Conservation (phyloP, 169 alveolate genomes). For the Cyclospora cayetanensis region DNA sequence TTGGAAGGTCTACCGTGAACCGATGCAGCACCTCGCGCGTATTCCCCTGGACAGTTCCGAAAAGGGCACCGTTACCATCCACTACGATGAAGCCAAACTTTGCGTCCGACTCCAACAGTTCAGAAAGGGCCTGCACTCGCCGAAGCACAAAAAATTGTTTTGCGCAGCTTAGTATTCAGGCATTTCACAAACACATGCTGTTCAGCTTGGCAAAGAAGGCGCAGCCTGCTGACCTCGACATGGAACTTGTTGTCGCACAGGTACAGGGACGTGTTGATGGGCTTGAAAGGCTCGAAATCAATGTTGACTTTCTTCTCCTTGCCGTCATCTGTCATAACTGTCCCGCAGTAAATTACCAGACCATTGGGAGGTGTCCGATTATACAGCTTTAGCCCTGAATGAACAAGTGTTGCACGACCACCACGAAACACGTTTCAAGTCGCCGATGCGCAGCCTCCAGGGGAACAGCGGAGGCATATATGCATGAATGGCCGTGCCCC, state of each 20-base stretch:
- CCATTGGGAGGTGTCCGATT: constrained; percentile 98
- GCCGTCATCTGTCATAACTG: constrained; percentile 96
- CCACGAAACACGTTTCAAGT: neutral
- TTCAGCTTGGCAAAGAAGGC: too few relatives aligned
- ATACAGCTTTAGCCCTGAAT: constrained; percentile 92
- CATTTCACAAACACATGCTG: neutral
- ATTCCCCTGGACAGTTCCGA: constrained; percentile 96
- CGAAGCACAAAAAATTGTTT: neutral
- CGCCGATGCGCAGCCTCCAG: too few relatives aligned
- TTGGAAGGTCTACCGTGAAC: constrained; percentile 98
- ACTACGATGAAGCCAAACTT: constrained; percentile 98
- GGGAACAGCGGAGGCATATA: too few relatives aligned
- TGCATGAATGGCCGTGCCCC: too few relatives aligned
- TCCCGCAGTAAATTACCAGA: constrained; percentile 97
- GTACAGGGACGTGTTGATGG: constrained; percentile 96
- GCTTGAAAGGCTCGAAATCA: constrained; percentile 99
- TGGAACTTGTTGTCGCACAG: constrained; percentile 97
- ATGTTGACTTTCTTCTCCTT: constrained; percentile 82
- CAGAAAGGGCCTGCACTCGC: constrained; percentile 77
- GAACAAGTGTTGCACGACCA: too few relatives aligned
- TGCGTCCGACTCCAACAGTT: constrained; percentile 93
- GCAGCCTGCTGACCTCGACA: constrained; percentile 85
- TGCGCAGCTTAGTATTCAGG: neutral
- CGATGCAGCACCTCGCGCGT: constrained; percentile 84
- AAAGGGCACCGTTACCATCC: constrained; percentile 98